phyloP scores from a whole-genome alignment of 805 yeast species.

The Candida xyloterini region DNA sequence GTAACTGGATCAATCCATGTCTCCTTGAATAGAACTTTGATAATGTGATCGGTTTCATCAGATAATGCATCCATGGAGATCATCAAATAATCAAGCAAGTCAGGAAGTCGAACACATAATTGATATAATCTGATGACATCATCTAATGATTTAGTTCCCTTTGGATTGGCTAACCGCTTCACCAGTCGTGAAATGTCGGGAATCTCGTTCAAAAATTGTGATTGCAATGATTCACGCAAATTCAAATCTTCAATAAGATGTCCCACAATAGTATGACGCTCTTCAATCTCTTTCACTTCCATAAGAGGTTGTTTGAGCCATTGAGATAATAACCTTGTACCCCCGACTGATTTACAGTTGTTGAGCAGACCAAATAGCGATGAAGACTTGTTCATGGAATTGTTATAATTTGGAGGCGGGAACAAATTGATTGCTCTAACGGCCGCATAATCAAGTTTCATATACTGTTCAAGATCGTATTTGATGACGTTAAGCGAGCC shows the following conservation, averaged over 20 bases:
- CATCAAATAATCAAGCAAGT: conserved; percentile 52
- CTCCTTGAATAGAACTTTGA: conserved; percentile 38
- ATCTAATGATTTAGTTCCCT: conserved; percentile 60
- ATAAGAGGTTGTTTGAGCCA: conserved; percentile 97
- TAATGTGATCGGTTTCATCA: conserved; percentile 20
- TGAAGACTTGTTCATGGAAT: conserved; percentile 39
- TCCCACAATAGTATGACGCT: conserved; percentile 75
- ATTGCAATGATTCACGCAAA: conserved; percentile 61
- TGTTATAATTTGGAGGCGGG: conserved; percentile 52
- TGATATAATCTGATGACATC: conserved; percentile 90
- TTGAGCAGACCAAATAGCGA: conserved; percentile 83
- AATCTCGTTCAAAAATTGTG: conserved; percentile 62
- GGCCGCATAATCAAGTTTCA: conserved; percentile 91
- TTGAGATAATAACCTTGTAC: conserved; percentile 79
- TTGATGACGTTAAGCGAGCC: conserved; percentile 56
- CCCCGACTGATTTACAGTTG: conserved; percentile 87
- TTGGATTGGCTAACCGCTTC: conserved; percentile 55
- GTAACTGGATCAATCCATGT: conserved; percentile 61
- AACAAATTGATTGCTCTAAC: conserved; percentile 83
- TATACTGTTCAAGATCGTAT: conserved; percentile 73
- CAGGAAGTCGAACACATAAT: conserved; percentile 68
- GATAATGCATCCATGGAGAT: conserved; percentile 37
- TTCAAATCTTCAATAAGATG: conserved; percentile 67
- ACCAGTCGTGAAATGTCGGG: conserved; percentile 81
- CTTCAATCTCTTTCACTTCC: conserved; percentile 51